phyloP scores from a whole-genome alignment of 805 yeast genomes.

The Zygosaccharomyces bisporus region DNA sequence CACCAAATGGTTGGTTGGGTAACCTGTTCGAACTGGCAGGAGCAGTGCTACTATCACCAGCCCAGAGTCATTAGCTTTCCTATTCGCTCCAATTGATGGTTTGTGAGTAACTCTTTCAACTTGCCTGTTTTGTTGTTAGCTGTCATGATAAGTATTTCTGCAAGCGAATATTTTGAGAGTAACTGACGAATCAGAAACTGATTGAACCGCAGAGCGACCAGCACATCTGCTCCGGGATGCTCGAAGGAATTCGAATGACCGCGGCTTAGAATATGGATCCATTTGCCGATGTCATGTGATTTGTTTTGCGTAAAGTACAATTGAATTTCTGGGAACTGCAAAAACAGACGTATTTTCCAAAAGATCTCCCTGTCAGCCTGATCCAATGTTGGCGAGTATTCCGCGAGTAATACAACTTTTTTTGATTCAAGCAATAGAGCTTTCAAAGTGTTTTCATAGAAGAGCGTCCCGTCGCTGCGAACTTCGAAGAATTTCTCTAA shows the following conservation, averaged over 20 bases:
- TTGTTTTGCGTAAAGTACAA: conserved; percentile 8
- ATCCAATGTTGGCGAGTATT: conserved; percentile 15
- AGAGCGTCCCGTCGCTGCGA: conserved; percentile 7
- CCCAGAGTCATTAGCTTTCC: conserved; percentile 5
- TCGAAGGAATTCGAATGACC: not conserved
- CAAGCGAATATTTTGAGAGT: conserved; percentile 1
- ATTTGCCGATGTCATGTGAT: conserved; percentile 5
- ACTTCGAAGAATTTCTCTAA: conserved; percentile 23
- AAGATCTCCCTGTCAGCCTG: conserved; percentile 21
- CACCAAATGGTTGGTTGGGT: conserved; percentile 1
- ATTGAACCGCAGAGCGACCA: conserved; percentile 9
- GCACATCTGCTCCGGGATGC: not conserved
- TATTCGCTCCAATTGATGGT: conserved; percentile 5
- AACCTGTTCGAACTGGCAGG: not conserved
- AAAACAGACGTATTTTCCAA: conserved; percentile 24
- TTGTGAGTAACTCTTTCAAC: not conserved
- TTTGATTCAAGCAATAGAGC: conserved; percentile 18
- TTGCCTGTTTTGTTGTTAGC: not conserved
- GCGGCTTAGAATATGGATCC: conserved; percentile 8
- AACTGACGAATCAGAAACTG: conserved; percentile 7
- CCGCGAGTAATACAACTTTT: conserved; percentile 18
- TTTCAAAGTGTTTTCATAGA: conserved; percentile 15
- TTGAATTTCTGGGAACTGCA: conserved; percentile 11
- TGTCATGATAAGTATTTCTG: conserved; percentile 5
- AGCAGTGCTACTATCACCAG: conserved; percentile 1